Base-by-base conservation (phyloP, 179 eudicot species). In the Amaranthus tricolor region DNA sequence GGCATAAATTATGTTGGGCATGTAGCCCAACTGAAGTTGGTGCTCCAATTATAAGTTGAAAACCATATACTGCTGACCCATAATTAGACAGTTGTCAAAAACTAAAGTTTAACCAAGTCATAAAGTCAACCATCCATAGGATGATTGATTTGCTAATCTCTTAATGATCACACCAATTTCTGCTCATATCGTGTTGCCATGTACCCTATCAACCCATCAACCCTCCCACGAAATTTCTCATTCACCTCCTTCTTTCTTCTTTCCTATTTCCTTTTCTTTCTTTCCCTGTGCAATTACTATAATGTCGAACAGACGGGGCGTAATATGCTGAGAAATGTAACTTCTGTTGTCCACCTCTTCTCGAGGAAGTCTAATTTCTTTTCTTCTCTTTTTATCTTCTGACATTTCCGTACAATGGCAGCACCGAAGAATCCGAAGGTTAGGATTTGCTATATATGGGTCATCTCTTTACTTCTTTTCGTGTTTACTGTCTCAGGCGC, bases 401-500 rank as follows among this genome's bases (percentile, higher is more conserved):
- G 58, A 6, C 52, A 50, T 12, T 48, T 44, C 19, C 7, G n/a
- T 2, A 6, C 63, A 74, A 84, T 84, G 87, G 66, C 87, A 16
- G 73, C 51, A 51, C 74, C 78, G 9, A 82, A 84, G 61, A 70
- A 82, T 70, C 80, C 76, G 19, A 83, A 79, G 73, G 67, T 73
- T 5, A 84, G 86, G 14, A 73, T 76, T 64, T 83, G 88, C 74
- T 85, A 81, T 78, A 68, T 85, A 78, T 78, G 84, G 79, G 6
- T 76, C 43, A 81, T 85, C 75, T 78, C 88, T 0, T 65, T 51
- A 40, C 74, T 85, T 54, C 88, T 85, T 14, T 85, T 85, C 59
- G n/a, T 83, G 63, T 85, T 69, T 74, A 81, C 83, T 17, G 21
- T 77, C 57, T 70, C 86, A 3, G 88, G 88, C 16, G 88, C 83